Percentiles rank a stretch among this genome's conserved stretches.
phyloP scores from a whole-genome alignment of 78 protist species.

The Pigoraptor vietnamica region DNA sequence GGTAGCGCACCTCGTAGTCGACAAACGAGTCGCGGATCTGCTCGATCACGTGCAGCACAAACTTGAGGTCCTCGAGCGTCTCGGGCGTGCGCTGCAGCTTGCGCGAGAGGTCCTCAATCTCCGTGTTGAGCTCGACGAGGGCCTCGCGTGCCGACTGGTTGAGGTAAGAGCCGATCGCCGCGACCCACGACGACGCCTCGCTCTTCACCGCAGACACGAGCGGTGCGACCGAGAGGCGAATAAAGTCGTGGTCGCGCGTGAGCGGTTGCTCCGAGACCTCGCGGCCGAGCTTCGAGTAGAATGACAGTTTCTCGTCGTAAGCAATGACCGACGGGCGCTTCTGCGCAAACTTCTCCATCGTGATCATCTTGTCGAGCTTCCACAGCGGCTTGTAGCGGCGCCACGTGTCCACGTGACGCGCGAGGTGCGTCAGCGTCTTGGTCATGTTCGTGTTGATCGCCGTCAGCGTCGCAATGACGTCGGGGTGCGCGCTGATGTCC shows the following conservation, averaged over 20 bases:
- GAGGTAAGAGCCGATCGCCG: conserved; percentile 27
- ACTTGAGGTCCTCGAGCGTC: conserved; percentile 64
- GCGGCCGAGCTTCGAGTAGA: conserved; percentile 17
- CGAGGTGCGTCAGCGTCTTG: conserved; percentile 8
- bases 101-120: not conserved
- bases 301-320: conserved; percentile 27
- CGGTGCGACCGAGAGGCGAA: conserved; percentile 22
- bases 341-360: conserved; percentile 29
- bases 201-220: conserved; percentile 20
- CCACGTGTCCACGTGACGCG: not conserved
- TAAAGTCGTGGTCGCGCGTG: conserved; percentile 40
- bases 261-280: not conserved
- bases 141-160: not conserved
- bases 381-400: conserved; percentile 23
- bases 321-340: conserved; percentile 22
- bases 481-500: conserved; percentile 26
- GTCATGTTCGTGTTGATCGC: not conserved
- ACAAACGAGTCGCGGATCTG: conserved; percentile 22
- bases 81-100: conserved; percentile 40
- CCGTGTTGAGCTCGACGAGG: conserved; percentile 8
- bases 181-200: conserved; percentile 38
- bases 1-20: conserved; percentile 44
- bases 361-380: conserved; percentile 17
- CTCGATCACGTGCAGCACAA: conserved; percentile 45
- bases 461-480: not conserved